A percentile compares a stretch with the other conserved stretches of the same genome.
Conservation (phyloP, 1,139 yeast genomes). For the Kodamaea arcana region DNA sequence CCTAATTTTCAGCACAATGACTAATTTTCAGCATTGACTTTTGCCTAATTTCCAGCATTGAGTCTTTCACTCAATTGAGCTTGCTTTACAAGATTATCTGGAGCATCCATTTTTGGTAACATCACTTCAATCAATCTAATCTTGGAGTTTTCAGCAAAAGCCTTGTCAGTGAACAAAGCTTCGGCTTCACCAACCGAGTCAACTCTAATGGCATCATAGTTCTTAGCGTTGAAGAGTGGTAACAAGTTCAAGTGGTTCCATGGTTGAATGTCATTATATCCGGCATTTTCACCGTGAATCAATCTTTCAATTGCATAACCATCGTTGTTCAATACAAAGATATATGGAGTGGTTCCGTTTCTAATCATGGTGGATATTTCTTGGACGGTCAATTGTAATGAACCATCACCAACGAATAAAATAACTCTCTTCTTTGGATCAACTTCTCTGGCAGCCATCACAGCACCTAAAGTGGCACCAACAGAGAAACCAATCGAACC, state of each 20-base stretch:
- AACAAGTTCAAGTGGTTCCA: slow-evolving; percentile 35
- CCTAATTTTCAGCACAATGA: background rate
- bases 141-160: slow-evolving; percentile 26
- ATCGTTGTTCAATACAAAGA: slow-evolving; percentile 37
- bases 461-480: slow-evolving; percentile 83
- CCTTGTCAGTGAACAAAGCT: slow-evolving; percentile 22
- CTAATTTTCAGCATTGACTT: background rate
- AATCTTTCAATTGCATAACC: slow-evolving; percentile 41
- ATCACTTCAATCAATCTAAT: slow-evolving; percentile 34
- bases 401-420: slow-evolving; percentile 40
- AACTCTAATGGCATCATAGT: slow-evolving; percentile 24
- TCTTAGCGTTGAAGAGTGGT: slow-evolving; percentile 27
- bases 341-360: slow-evolving; percentile 26
- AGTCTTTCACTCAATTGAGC: slow-evolving; percentile 73
- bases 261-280: slow-evolving; percentile 36
- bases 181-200: slow-evolving; percentile 25
- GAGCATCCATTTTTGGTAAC: slow-evolving; percentile 36
- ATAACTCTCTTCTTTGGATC: slow-evolving; percentile 32
- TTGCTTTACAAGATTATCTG: slow-evolving; percentile 47
- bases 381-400: slow-evolving; percentile 42
- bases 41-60: slow-evolving; percentile 31
- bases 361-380: slow-evolving; percentile 39
- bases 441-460: slow-evolving; percentile 56
- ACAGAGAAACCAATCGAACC: slow-evolving; percentile 88
- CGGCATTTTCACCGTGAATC: slow-evolving; percentile 34